phyloP scores from a whole-genome alignment of 139 green algal genomes.

The Micractinium sp. region DNA sequence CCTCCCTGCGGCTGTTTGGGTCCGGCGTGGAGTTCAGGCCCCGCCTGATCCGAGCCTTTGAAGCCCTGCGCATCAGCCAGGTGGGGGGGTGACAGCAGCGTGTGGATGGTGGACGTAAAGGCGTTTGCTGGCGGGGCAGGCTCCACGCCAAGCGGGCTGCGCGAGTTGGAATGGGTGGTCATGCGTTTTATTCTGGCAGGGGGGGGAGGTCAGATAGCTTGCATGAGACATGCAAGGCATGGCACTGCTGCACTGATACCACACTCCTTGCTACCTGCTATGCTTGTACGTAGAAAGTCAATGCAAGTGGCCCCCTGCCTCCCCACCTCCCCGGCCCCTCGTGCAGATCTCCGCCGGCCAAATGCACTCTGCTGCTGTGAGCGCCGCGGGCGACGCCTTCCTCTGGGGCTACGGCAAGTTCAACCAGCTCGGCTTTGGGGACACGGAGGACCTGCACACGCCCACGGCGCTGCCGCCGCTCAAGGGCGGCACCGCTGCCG shows the following conservation, averaged over 20 bases:
- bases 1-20: conserved; percentile 5
- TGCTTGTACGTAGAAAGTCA: not conserved
- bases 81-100: not conserved
- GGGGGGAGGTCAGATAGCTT: too few relatives aligned
- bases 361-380: conserved; percentile 52
- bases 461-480: not conserved
- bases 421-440: conserved; percentile 30
- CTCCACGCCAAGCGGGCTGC: too few relatives aligned
- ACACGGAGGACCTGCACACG: not conserved
- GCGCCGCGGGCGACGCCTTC: conserved; percentile 14
- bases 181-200: not conserved
- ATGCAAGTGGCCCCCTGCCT: not conserved
- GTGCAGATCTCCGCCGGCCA: conserved; percentile 39
- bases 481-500: not conserved
- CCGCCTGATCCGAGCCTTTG: conserved; percentile 41
- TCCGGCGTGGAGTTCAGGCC: conserved; percentile 38
- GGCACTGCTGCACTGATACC: not conserved
- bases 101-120: too few relatives aligned
- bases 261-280: too few relatives aligned
- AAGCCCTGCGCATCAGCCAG: conserved; percentile 31
- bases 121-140: too few relatives aligned
- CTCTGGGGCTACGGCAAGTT: conserved; percentile 44
- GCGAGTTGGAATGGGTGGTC: too few relatives aligned
- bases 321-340: not conserved
- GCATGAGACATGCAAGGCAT: not conserved